Evolutionary conservation across 306 rosid species (phyloP).

Genomic region (Medicago ruthenica): DNA sequence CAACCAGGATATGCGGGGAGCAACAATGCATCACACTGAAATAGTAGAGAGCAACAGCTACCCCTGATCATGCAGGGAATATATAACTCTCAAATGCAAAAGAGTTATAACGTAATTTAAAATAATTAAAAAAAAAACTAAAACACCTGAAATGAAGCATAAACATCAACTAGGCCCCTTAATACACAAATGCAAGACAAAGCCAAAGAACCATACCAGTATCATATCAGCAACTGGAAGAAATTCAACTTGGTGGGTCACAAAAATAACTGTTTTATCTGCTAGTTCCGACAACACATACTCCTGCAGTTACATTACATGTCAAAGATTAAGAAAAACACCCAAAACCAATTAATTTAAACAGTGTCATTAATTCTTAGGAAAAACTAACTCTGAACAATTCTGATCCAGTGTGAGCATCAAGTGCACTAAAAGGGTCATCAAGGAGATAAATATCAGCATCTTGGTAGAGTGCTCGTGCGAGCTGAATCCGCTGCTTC

Average conservation of each 20-base stretch:
- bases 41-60: constrained; percentile 22
- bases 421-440: constrained; percentile 99
- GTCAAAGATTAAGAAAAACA: constrained; percentile 44
- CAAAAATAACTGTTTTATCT: constrained; percentile 85
- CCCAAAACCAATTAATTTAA: constrained; percentile 38
- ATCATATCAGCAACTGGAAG: constrained; percentile 91
- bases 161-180: constrained; percentile 36
- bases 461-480: constrained; percentile 95
- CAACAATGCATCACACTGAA: constrained; percentile 1
- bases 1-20: not conserved
- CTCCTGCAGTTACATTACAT: constrained; percentile 70
- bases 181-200: constrained; percentile 35
- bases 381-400: constrained; percentile 56
- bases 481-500: constrained; percentile 75
- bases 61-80: constrained; percentile 30
- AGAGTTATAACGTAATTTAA: not conserved
- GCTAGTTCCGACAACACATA: constrained; percentile 86
- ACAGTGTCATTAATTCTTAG: constrained; percentile 32
- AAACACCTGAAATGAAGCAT: constrained; percentile 12
- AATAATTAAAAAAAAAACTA: not conserved
- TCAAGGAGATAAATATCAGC: constrained; percentile 98
- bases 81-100: constrained; percentile 10
- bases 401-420: constrained; percentile 96
- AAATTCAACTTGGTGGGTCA: constrained; percentile 99
- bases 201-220: constrained; percentile 65